Conservation (phyloP, 2,329 filamentous ascomycete genomes). For the Xylaria sp. region DNA sequence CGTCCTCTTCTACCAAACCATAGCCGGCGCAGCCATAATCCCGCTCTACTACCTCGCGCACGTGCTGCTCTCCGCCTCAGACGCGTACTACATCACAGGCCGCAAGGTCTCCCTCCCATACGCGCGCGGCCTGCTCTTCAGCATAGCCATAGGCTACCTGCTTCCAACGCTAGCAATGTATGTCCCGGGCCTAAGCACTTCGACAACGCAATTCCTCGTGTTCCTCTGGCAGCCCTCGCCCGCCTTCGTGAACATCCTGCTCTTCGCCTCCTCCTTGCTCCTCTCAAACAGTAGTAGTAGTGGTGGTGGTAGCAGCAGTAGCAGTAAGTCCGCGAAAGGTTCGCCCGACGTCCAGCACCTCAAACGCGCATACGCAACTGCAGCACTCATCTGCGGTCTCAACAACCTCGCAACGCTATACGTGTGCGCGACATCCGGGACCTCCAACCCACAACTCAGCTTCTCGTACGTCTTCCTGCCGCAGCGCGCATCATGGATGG, state of each 20-base stretch:
- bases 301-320: not conserved
- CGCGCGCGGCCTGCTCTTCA: constrained; percentile 43
- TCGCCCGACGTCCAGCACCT: constrained; percentile 44
- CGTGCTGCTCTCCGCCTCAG: constrained; percentile 33
- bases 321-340: not conserved
- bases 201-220: constrained; percentile 42
- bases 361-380: constrained; percentile 44
- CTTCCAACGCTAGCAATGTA: constrained; percentile 45
- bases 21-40: constrained; percentile 44
- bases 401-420: constrained; percentile 43
- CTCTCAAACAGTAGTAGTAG: constrained; percentile 5
- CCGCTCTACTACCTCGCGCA: constrained; percentile 45
- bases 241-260: constrained; percentile 41
- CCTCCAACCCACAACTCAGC: constrained; percentile 39
- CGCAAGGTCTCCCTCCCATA: constrained; percentile 38
- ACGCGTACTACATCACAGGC: constrained; percentile 41
- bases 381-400: constrained; percentile 39
- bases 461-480: constrained; percentile 46
- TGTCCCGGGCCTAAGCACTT: constrained; percentile 33
- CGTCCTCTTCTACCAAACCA: constrained; percentile 45
- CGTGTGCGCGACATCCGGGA: constrained; percentile 39
- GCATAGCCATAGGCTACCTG: constrained; percentile 44
- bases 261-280: constrained; percentile 39
- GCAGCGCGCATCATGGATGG: constrained; percentile 34
- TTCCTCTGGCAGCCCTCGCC: constrained; percentile 48